Percentiles rank a stretch among this genome's conserved stretches.
These are phyloP conservation scores for Fomitopsis palustris DNA, from an alignment of 1,284 basidiomycete species.

Conservation along the genomic window DNA sequence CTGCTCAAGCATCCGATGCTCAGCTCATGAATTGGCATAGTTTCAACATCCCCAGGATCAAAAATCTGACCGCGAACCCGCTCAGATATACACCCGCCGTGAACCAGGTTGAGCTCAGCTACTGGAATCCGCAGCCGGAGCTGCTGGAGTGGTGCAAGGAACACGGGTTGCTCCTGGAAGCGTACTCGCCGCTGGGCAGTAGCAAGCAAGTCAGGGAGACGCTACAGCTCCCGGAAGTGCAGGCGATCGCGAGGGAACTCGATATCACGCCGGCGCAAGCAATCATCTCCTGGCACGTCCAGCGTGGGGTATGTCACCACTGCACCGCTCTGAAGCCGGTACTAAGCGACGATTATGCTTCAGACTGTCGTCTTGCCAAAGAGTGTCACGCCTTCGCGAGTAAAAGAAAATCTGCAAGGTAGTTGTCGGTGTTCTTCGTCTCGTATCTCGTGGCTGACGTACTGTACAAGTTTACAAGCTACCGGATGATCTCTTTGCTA, in stretches of 20 bases:
- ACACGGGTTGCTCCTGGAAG: constrained; percentile 64
- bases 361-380: constrained; percentile 75
- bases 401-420: constrained; percentile 70
- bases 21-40: constrained; percentile 30
- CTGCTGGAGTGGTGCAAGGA: constrained; percentile 70
- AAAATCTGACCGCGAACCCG: constrained; percentile 66
- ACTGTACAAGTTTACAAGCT: constrained; percentile 44
- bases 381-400: constrained; percentile 70
- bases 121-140: constrained; percentile 83
- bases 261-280: constrained; percentile 74
- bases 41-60: constrained; percentile 50
- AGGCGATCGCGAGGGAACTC: constrained; percentile 50
- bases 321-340: too few relatives aligned
- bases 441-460: background rate
- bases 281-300: constrained; percentile 76
- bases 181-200: constrained; percentile 79
- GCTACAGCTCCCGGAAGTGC: constrained; percentile 52
- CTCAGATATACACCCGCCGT: constrained; percentile 75
- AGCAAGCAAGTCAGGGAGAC: constrained; percentile 52
- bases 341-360: background rate
- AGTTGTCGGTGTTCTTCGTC: background rate
- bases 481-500: constrained; percentile 50
- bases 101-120: constrained; percentile 83
- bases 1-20: background rate
- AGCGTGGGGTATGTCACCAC: constrained; percentile 45